Percentiles rank a stretch among this genome's conserved stretches.
Evolutionary conservation across 2,329 filamentous ascomycete species (phyloP).

Genomic region (Hypoxylon sp.): DNA sequence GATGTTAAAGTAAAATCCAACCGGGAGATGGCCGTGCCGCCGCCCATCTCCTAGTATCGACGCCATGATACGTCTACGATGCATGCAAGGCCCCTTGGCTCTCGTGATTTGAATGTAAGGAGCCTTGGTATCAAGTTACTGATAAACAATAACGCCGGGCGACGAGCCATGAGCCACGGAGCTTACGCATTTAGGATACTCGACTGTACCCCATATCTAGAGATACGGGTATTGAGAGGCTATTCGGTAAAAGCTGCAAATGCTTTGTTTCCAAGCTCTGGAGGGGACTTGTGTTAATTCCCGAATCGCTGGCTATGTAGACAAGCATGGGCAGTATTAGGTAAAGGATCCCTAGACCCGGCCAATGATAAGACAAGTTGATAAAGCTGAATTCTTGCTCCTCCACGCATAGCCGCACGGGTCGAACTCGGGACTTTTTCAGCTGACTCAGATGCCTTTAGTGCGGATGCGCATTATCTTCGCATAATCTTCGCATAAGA

Average conservation of each 20-base stretch:
- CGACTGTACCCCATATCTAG: not conserved
- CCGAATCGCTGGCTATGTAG: not conserved
- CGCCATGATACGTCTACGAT: not conserved
- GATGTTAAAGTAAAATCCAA: not conserved
- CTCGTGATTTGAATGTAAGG: not conserved
- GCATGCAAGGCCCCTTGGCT: not conserved
- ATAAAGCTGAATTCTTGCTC: not conserved
- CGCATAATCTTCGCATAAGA: not conserved
- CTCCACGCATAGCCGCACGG: not conserved
- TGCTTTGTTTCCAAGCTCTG: not conserved
- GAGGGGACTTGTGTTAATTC: not conserved
- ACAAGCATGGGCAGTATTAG: not conserved
- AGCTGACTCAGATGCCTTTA: slow-evolving; percentile 23
- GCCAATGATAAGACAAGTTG: not conserved
- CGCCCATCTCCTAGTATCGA: not conserved
- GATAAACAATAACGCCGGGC: not conserved
- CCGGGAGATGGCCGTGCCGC: not conserved
- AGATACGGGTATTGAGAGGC: not conserved
- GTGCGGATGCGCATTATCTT: not conserved
- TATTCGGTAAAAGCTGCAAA: not conserved
- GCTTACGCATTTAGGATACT: not conserved
- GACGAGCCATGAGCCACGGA: not conserved
- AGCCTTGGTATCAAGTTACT: not conserved
- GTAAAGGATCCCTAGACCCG: not conserved
- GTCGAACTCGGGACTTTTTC: slow-evolving; percentile 9